Base-by-base conservation (phyloP, 306 rosid genomes). In the Pachyrhizus erosus region DNA sequence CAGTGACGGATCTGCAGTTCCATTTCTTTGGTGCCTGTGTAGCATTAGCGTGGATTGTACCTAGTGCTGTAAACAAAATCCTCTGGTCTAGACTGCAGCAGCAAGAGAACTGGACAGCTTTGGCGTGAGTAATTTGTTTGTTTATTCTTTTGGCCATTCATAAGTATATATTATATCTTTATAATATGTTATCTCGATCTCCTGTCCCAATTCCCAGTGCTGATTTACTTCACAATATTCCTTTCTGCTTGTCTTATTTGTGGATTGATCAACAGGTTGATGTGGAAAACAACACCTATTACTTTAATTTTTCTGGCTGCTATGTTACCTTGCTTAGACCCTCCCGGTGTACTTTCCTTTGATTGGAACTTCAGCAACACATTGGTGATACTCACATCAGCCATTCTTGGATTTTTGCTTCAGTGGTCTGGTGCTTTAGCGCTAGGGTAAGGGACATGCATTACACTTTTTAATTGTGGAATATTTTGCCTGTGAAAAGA, bases 371-470 rank as follows among this genome's bases (percentile, higher is more conserved):
- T 89, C 39, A 46, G 49, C 21, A 94, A 85, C 89, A 92, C 92
- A 14, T 57, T 51, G 23, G 89, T 87, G 27, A 94, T 94, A 83
- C 82, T 92, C 46, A 45, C 82, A 49, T 94, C 98, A 14, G 96
- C 97, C 33, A 60, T 94, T 66, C 94, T 94, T 29, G 98, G 97
- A 21, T 94, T 94, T 90, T 88, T 92, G 86, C 98, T 94, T 85
- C 97, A 94, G 85, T 94, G 97, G 97, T 94, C 96, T 24, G 98
- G 96, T 33, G 98, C 98, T 37, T 83, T 94, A 58, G 98, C 97
- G 1, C 90, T 92, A 33, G 98, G 98, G 98, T 94, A 86, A 55
- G 97, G 80, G 27, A 66, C 61, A n/a, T 76, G 79, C 46, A n/a
- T 37, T 81, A 65, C 15, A 52, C 13, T 70, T 2, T 27, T 57